A percentile compares a stretch with the other conserved stretches of the same genome.
phyloP scores from a whole-genome alignment of 2,329 filamentous ascomycete genomes.

The Penicillium sp. region DNA sequence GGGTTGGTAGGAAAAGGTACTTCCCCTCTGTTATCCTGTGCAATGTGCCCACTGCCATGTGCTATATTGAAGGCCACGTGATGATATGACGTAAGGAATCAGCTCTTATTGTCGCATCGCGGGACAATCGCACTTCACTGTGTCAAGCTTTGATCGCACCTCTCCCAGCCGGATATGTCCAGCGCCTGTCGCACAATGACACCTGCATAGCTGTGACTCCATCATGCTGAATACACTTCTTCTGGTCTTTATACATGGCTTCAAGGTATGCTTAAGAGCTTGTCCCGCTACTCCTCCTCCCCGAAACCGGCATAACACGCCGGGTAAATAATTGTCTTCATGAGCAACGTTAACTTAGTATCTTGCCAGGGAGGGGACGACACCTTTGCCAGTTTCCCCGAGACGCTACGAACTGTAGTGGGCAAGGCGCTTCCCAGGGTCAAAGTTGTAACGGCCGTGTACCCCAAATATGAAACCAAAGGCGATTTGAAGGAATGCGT shows the following conservation, averaged over 20 bases:
- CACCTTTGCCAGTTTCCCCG: constrained; percentile 51
- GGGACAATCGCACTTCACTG: not conserved
- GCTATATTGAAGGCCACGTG: not conserved
- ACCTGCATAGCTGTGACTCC: not conserved
- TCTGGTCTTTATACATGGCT: constrained; percentile 52
- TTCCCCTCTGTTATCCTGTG: not conserved
- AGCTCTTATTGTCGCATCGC: constrained; percentile 3
- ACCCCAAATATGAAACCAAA: constrained; percentile 53
- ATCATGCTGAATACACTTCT: constrained; percentile 50
- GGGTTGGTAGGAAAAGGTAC: too few relatives aligned
- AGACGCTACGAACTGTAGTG: constrained; percentile 44
- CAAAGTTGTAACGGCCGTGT: constrained; percentile 44
- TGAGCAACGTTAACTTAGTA: constrained; percentile 5
- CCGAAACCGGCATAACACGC: not conserved
- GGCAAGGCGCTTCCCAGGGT: constrained; percentile 47
- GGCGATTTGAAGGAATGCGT: constrained; percentile 51
- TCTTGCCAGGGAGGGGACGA: constrained; percentile 48
- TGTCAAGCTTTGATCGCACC: constrained; percentile 1
- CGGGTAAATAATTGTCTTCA: not conserved
- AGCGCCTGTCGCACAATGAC: constrained; percentile 5
- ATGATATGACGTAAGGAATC: constrained; percentile 4
- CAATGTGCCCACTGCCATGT: too few relatives aligned
- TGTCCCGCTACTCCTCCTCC: constrained; percentile 1
- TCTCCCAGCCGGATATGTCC: not conserved
- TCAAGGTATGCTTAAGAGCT: constrained; percentile 41